A percentile compares a stretch with the other conserved stretches of the same genome.
These are phyloP conservation scores for Hypoxylon sp. DNA, from an alignment of 2,329 filamentous ascomycete species.

Conservation along the genomic window DNA sequence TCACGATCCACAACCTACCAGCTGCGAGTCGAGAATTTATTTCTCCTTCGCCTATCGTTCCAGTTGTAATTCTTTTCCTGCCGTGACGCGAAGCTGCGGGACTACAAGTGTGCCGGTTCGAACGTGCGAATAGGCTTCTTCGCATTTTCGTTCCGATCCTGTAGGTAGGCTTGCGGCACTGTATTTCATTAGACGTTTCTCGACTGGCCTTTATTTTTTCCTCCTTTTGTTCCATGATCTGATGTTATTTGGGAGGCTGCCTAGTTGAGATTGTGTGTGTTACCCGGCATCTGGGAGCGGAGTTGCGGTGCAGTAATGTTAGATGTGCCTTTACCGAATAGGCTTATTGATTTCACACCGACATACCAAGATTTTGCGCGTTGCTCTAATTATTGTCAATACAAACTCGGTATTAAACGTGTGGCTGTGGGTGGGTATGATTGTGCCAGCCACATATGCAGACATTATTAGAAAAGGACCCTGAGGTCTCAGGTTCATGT, in stretches of 20 bases:
- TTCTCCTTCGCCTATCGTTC: conserved; percentile 5
- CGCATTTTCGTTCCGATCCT: conserved; percentile 45
- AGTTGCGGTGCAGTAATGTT: conserved; percentile 8
- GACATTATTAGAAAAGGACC: conserved; percentile 27
- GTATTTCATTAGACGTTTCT: conserved; percentile 12
- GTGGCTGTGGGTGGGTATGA: conserved; percentile 19
- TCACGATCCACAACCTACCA: conserved; percentile 32
- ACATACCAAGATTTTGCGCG: conserved; percentile 23
- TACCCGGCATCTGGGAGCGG: conserved; percentile 1
- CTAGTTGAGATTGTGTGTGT: conserved; percentile 3
- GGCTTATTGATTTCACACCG: conserved; percentile 26
- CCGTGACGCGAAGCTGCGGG: conserved; percentile 16
- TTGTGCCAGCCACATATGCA: conserved; percentile 35
- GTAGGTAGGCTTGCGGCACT: conserved; percentile 46
- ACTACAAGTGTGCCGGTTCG: conserved; percentile 20
- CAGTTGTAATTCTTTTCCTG: conserved; percentile 11
- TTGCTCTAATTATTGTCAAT: conserved; percentile 19
- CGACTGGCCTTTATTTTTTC: conserved; percentile 4
- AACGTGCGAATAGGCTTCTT: conserved; percentile 20
- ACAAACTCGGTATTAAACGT: conserved; percentile 10
- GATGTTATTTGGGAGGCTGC: conserved; percentile 1
- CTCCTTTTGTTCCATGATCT: conserved; percentile 1
- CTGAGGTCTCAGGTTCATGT: conserved; percentile 37
- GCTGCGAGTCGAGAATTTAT: conserved; percentile 25
- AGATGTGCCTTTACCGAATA: conserved; percentile 14